Evolutionary conservation across 2,329 filamentous ascomycete genomes (phyloP), one percentile per base, ranked within the genome.

Genomic region (Passalora sequoiae): DNA sequence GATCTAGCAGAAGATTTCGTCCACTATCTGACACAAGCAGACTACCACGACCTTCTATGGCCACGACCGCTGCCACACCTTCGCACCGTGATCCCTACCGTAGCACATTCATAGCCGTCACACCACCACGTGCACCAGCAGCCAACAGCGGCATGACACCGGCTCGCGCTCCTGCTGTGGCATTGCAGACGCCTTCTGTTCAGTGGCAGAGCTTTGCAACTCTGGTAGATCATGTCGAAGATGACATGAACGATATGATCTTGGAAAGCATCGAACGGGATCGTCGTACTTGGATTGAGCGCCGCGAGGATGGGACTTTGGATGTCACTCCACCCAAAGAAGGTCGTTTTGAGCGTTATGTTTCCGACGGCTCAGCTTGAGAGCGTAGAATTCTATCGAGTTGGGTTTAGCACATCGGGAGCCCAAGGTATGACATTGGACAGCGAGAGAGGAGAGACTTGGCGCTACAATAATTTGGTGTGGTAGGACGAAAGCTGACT

Each of bases 291-390:
- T 58, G 56, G 55, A 15, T 49, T 20, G 33, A 28, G 16, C 42
- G 60, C 12, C 47, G 47, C 5, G 56, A 50, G 29, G 43, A 41
- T 13, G 52, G 49, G 5, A 40, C 36, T 30, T 46, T 63, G 47
- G 55, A 62, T 32, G 47, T 50, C 16, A 64, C 61, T 28, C 61
- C 60, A 21, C 59, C 59, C 7, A 49, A 45, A 9, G 56, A 61
- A 28, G 60, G 60, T 10, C 52, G 58, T 27, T 61, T 54, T 36
- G 61, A 63, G 50, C 51, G 57, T 37, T 55, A 50, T 31, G 28
- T 62, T 25, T 53, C 47, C n/a, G n/a, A n/a, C n/a, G n/a, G n/a
- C n/a, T n/a, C n/a, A n/a, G n/a, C n/a, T n/a, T n/a, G n/a, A n/a
- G n/a, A n/a, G n/a, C n/a, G n/a, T n/a, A n/a, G n/a, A n/a, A n/a